phyloP scores from a whole-genome alignment of 2,329 filamentous ascomycete genomes.

The Diaporthe sp. region DNA sequence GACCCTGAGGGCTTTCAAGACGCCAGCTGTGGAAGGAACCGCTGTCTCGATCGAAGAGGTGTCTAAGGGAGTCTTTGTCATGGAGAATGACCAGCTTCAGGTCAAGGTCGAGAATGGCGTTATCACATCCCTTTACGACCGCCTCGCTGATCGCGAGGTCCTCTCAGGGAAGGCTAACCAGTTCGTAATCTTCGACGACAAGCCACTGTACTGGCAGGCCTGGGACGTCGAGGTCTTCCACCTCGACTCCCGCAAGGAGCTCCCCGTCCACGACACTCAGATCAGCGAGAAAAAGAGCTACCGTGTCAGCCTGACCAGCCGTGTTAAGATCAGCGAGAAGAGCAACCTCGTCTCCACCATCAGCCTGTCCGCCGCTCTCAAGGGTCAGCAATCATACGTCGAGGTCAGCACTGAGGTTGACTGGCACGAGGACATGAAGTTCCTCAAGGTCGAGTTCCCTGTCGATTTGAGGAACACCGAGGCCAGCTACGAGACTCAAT shows the following conservation, averaged over 20 bases:
- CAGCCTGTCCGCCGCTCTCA: constrained; percentile 78
- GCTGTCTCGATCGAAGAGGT: constrained; percentile 67
- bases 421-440: constrained; percentile 97
- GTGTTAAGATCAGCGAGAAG: constrained; percentile 87
- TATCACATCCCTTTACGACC: constrained; percentile 88
- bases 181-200: constrained; percentile 95
- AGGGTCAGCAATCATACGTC: constrained; percentile 76
- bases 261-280: constrained; percentile 76
- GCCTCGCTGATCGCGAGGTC: constrained; percentile 79
- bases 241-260: constrained; percentile 84
- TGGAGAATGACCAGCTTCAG: constrained; percentile 83
- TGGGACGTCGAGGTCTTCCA: constrained; percentile 99
- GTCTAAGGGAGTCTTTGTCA: constrained; percentile 76
- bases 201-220: constrained; percentile 96
- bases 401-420: constrained; percentile 90
- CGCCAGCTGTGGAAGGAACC: constrained; percentile 54
- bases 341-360: constrained; percentile 91
- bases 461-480: constrained; percentile 92
- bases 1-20: constrained; percentile 64
- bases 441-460: constrained; percentile 98
- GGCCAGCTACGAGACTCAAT: constrained; percentile 95
- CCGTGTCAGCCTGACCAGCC: constrained; percentile 84
- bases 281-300: constrained; percentile 81
- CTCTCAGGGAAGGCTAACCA: constrained; percentile 89
- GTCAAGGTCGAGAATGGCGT: constrained; percentile 80